Conservation (phyloP, 768 basidiomycete genomes). For the Crepidotus variabilis region DNA sequence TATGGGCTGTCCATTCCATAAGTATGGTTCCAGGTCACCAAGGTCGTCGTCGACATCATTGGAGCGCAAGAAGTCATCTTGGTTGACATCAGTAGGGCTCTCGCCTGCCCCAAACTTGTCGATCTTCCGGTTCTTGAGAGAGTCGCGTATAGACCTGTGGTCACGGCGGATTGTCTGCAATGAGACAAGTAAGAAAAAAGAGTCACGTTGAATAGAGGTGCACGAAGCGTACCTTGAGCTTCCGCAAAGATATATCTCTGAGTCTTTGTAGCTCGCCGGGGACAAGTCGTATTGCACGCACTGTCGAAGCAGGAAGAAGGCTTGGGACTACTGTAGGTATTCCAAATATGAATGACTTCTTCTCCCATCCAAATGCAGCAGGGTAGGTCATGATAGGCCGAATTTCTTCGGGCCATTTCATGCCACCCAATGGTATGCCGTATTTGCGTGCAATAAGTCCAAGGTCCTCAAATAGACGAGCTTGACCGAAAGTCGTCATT, state of each 20-base stretch:
- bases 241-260: slow-evolving; percentile 10
- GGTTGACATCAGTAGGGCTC: slow-evolving; percentile 1
- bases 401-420: slow-evolving; percentile 22
- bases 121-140: background rate
- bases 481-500: slow-evolving; percentile 30
- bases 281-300: slow-evolving; percentile 15
- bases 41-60: background rate
- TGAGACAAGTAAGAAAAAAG: background rate
- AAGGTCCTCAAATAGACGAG: slow-evolving; percentile 19
- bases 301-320: slow-evolving; percentile 11
- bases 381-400: slow-evolving; percentile 26
- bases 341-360: slow-evolving; percentile 27
- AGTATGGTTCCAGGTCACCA: background rate
- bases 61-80: slow-evolving; percentile 1
- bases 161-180: background rate
- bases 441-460: slow-evolving; percentile 26
- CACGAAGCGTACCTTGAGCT: slow-evolving; percentile 2
- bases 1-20: background rate
- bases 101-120: background rate
- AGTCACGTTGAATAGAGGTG: background rate
- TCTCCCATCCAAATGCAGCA: slow-evolving; percentile 17
- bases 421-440: slow-evolving; percentile 30
- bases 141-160: background rate
- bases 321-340: slow-evolving; percentile 23
- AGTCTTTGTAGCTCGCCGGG: slow-evolving; percentile 23